Conservation (phyloP, 441 rosid species). For the Pelargonium exstipulatum region DNA sequence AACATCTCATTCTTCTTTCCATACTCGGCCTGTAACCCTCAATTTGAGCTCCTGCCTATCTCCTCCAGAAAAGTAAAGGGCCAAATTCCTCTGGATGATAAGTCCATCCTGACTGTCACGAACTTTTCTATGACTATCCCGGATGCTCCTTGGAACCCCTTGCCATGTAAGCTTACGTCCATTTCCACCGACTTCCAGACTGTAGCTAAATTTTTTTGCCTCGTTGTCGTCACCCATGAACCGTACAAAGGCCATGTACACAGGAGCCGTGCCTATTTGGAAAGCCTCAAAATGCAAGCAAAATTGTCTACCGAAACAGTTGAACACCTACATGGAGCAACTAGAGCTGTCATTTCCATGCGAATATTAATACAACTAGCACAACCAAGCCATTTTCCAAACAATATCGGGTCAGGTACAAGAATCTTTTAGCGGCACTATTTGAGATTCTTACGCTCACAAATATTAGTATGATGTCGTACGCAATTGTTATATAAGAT, state of each 20-base stretch:
- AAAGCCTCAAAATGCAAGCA: constrained; percentile 88
- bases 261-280: constrained; percentile 62
- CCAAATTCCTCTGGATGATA: constrained; percentile 64
- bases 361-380: neutral
- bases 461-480: too few species aligned
- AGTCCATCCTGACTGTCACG: constrained; percentile 81
- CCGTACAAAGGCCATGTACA: constrained; percentile 77
- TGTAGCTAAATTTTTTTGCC: constrained; percentile 65
- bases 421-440: too few species aligned
- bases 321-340: constrained; percentile 28
- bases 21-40: constrained; percentile 65
- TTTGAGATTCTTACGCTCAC: too few species aligned
- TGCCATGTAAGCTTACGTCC: constrained; percentile 71
- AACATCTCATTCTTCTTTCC: constrained; percentile 55
- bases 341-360: neutral
- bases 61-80: constrained; percentile 70
- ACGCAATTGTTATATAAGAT: neutral
- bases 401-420: too few species aligned
- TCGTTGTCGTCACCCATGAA: constrained; percentile 83
- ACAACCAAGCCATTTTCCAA: too few species aligned
- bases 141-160: constrained; percentile 75
- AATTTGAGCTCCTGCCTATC: constrained; percentile 67
- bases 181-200: constrained; percentile 71
- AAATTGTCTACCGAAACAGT: constrained; percentile 73
- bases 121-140: constrained; percentile 74